phyloP scores from a whole-genome alignment of 2,329 filamentous ascomycete species.

The Thelonectria rubi region DNA sequence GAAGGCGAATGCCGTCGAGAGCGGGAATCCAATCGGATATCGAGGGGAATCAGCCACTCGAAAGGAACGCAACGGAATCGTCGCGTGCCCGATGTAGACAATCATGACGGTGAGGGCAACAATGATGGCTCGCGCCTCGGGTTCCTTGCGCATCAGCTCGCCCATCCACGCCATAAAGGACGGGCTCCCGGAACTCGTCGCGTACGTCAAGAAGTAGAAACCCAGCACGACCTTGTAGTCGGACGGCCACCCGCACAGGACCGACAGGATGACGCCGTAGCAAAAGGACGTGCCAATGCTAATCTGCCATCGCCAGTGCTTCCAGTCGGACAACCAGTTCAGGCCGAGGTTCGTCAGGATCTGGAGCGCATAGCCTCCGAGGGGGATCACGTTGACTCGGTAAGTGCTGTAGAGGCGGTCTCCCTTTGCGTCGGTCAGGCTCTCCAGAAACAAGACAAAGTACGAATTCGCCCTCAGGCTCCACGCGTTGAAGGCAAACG shows the following conservation, averaged over 20 bases:
- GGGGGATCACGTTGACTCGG: constrained; percentile 45
- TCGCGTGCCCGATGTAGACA: constrained; percentile 51
- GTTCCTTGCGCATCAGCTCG: constrained; percentile 47
- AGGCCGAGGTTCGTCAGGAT: constrained; percentile 49
- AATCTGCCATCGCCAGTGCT: constrained; percentile 52
- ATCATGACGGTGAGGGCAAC: constrained; percentile 51
- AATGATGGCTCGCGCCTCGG: constrained; percentile 48
- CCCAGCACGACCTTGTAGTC: constrained; percentile 45
- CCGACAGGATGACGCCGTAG: constrained; percentile 45
- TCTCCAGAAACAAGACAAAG: constrained; percentile 47
- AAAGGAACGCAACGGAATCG: constrained; percentile 50
- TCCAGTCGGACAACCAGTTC: constrained; percentile 50
- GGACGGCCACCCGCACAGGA: constrained; percentile 47
- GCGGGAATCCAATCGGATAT: constrained; percentile 50
- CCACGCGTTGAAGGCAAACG: constrained; percentile 45
- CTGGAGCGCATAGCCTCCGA: constrained; percentile 46
- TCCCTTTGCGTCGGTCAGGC: constrained; percentile 39
- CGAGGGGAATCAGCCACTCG: constrained; percentile 47
- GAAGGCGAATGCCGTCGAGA: constrained; percentile 46
- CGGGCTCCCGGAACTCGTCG: constrained; percentile 46
- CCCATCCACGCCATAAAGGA: constrained; percentile 51
- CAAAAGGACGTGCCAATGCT: constrained; percentile 42
- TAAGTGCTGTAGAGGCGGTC: constrained; percentile 43
- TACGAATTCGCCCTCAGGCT: constrained; percentile 45
- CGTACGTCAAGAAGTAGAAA: constrained; percentile 50